Percentiles rank a stretch among this genome's conserved stretches.
These are phyloP conservation scores for Aciculoconidium aculeatum DNA, from an alignment of 805 yeast species.

Conservation along the genomic window DNA sequence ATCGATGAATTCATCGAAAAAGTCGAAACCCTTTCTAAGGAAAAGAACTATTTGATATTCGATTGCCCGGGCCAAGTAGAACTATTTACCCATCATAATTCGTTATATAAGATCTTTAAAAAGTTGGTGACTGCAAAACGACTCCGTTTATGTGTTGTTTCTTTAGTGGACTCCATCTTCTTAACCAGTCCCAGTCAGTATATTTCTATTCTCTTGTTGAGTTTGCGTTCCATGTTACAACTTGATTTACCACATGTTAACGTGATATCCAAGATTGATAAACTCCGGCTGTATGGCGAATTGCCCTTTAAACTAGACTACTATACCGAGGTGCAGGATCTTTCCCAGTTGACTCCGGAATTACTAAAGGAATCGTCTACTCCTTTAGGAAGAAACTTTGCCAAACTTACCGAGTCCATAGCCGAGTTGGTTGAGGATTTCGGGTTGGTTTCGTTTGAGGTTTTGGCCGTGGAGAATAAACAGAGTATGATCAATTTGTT, in stretches of 20 bases:
- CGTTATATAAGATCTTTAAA: conserved; percentile 64
- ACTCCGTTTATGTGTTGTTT: conserved; percentile 77
- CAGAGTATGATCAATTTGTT: conserved; percentile 82
- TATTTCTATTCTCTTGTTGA: conserved; percentile 70
- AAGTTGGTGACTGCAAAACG: conserved; percentile 50
- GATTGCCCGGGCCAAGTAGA: conserved; percentile 98
- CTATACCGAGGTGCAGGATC: conserved; percentile 89
- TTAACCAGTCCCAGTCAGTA: conserved; percentile 86
- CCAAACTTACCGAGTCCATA: conserved; percentile 65
- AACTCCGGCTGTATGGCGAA: conserved; percentile 68
- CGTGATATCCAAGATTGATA: conserved; percentile 87
- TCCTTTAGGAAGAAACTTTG: conserved; percentile 53
- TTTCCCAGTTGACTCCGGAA: conserved; percentile 59
- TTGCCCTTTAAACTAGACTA: conserved; percentile 78
- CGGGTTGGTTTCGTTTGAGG: conserved; percentile 83
- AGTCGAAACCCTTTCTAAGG: conserved; percentile 49
- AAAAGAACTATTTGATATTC: conserved; percentile 60
- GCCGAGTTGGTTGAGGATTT: conserved; percentile 84
- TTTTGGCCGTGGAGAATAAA: conserved; percentile 85
- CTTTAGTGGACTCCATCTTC: conserved; percentile 76
- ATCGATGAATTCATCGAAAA: conserved; percentile 50
- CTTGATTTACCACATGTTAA: conserved; percentile 89
- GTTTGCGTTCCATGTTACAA: conserved; percentile 88
- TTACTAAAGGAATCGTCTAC: conserved; percentile 70
- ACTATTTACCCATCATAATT: conserved; percentile 82